Evolutionary conservation across 306 rosid species (phyloP).

Genomic region (Dalbergia oliveri): DNA sequence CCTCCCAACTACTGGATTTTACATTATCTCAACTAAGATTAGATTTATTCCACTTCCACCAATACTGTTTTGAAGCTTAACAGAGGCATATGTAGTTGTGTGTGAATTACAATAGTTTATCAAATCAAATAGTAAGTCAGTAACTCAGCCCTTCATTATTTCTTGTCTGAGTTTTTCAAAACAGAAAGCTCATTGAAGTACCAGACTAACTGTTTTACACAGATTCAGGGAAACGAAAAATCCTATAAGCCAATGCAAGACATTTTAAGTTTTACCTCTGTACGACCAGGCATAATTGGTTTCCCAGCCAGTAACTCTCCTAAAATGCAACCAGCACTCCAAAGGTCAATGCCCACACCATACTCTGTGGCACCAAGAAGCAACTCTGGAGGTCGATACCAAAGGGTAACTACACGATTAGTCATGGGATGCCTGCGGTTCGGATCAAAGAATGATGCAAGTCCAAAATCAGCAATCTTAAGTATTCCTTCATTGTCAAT

Average conservation of each 20-base stretch:
- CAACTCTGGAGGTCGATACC: constrained; percentile 98
- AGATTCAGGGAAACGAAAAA: constrained; percentile 39
- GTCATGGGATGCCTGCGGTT: constrained; percentile 83
- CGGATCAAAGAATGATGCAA: constrained; percentile 90
- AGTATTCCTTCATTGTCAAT: constrained; percentile 80
- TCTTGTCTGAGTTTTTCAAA: background rate
- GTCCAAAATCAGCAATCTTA: constrained; percentile 92
- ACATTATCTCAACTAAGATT: background rate
- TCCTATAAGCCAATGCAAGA: constrained; percentile 34
- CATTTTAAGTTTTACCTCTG: constrained; percentile 69
- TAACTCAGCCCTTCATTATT: background rate
- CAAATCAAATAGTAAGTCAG: constrained; percentile 13
- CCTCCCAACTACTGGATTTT: constrained; percentile 11
- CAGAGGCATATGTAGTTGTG: background rate
- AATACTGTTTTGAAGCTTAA: constrained; percentile 14
- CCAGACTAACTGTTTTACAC: background rate
- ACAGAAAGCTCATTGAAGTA: constrained; percentile 21
- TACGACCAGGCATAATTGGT: constrained; percentile 98
- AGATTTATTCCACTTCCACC: constrained; percentile 3
- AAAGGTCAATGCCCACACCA: constrained; percentile 83
- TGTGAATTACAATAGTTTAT: constrained; percentile 2
- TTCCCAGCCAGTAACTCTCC: constrained; percentile 92
- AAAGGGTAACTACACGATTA: constrained; percentile 92
- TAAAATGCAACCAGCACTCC: constrained; percentile 99
- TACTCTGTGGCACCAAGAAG: constrained; percentile 95